A percentile compares a stretch with the other conserved stretches of the same genome.
These are phyloP conservation scores for Colletotrichum neosansevieriae DNA, from an alignment of 2,329 filamentous ascomycete species.

Conservation along the genomic window DNA sequence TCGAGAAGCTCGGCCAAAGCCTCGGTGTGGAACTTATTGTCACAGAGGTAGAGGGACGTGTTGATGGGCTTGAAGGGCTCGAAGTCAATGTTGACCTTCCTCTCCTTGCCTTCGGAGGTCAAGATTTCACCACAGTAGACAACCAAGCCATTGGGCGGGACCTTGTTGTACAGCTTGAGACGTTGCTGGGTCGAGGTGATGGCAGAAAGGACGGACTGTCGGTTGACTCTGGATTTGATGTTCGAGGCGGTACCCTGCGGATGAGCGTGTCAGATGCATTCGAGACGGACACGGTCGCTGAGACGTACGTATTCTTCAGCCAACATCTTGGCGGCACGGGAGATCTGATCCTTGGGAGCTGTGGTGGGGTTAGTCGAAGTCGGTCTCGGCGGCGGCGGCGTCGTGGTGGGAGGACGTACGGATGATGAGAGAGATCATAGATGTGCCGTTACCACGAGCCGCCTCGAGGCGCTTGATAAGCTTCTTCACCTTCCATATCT, in stretches of 20 bases:
- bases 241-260: slow-evolving; percentile 93
- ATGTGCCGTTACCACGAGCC: slow-evolving; percentile 97
- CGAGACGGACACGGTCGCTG: background rate
- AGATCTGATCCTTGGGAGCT: slow-evolving; percentile 99
- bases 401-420: slow-evolving; percentile 62
- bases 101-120: slow-evolving; percentile 97
- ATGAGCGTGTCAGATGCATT: slow-evolving; percentile 44
- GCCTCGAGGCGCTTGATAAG: slow-evolving; percentile 98
- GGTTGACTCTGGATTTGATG: slow-evolving; percentile 99
- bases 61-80: slow-evolving; percentile 99
- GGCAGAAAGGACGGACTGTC: slow-evolving; percentile 96
- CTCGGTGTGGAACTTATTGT: slow-evolving; percentile 99
- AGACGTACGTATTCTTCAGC: slow-evolving; percentile 96
- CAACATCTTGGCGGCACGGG: slow-evolving; percentile 98
- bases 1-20: slow-evolving; percentile 96
- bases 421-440: slow-evolving; percentile 99
- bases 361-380: slow-evolving; percentile 42
- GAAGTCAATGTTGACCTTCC: slow-evolving; percentile 99
- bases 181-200: slow-evolving; percentile 99
- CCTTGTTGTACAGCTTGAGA: slow-evolving; percentile 99
- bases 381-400: slow-evolving; percentile 6
- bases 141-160: slow-evolving; percentile 95
- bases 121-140: slow-evolving; percentile 99
- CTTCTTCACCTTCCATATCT: slow-evolving; percentile 99
- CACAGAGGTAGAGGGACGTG: slow-evolving; percentile 98